phyloP scores from a whole-genome alignment of 768 basidiomycete species.

The Rhodotorula kratochvilovae region DNA sequence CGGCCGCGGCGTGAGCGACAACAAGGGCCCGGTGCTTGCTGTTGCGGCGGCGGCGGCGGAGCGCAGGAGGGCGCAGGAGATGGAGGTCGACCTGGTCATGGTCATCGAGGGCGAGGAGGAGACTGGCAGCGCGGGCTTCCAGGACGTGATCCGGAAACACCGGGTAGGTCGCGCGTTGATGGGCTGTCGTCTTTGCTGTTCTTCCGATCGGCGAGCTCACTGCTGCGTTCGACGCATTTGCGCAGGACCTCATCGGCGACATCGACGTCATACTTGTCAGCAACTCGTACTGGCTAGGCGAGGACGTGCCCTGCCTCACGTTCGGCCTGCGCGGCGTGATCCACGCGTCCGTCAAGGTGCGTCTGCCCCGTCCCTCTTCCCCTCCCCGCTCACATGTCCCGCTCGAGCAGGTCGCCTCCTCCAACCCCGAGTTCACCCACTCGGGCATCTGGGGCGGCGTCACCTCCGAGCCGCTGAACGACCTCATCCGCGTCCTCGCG shows the following conservation, averaged over 20 bases:
- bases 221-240: background rate
- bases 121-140: conserved; percentile 82
- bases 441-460: conserved; percentile 84
- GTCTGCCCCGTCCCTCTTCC: conserved; percentile 41
- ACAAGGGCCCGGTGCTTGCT: conserved; percentile 92
- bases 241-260: conserved; percentile 72
- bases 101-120: conserved; percentile 96
- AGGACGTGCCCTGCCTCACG: conserved; percentile 85
- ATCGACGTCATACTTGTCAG: conserved; percentile 83
- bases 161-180: background rate
- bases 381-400: background rate
- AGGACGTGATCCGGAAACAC: conserved; percentile 57
- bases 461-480: conserved; percentile 80
- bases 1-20: conserved; percentile 81
- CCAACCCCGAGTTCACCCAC: conserved; percentile 76
- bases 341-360: conserved; percentile 66
- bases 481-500: conserved; percentile 79
- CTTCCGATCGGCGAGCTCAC: too few species aligned
- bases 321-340: conserved; percentile 93
- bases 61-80: conserved; percentile 63
- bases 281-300: conserved; percentile 96
- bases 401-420: conserved; percentile 58
- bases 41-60: conserved; percentile 83
- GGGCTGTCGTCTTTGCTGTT: too few species aligned
- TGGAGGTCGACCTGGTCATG: conserved; percentile 82